Percentiles rank a stretch among this genome's conserved stretches.
Evolutionary conservation across 2,329 filamentous ascomycete species (phyloP).

Genomic region (Aspergillus sojae): DNA sequence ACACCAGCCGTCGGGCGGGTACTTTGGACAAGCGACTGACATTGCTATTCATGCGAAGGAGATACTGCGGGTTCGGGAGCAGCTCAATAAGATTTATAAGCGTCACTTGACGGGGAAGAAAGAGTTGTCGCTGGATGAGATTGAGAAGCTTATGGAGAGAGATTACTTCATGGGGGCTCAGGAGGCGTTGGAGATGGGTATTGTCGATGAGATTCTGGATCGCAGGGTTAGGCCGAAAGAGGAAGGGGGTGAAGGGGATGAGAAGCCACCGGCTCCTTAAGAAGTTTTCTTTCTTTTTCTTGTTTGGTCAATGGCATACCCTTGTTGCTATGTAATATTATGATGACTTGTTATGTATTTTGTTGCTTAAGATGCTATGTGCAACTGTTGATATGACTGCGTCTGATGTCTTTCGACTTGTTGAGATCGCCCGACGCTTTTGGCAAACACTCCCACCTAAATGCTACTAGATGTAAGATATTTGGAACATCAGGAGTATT

Average conservation of each 20-base stretch:
- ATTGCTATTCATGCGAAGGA: slow-evolving; percentile 98
- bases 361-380: background rate
- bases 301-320: slow-evolving; percentile 4
- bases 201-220: slow-evolving; percentile 84
- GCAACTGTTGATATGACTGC: background rate
- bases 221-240: slow-evolving; percentile 37
- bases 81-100: slow-evolving; percentile 89
- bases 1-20: slow-evolving; percentile 85
- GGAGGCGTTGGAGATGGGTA: slow-evolving; percentile 85
- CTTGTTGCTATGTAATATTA: slow-evolving; percentile 15
- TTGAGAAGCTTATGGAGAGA: slow-evolving; percentile 94
- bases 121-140: slow-evolving; percentile 73
- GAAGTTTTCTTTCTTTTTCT: background rate
- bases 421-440: background rate
- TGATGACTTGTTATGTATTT: slow-evolving; percentile 8
- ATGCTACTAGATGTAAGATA: background rate
- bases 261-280: slow-evolving; percentile 26
- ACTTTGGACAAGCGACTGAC: slow-evolving; percentile 69
- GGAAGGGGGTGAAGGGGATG: slow-evolving; percentile 25
- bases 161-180: slow-evolving; percentile 91
- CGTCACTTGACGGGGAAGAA: slow-evolving; percentile 73
- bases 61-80: slow-evolving; percentile 81
- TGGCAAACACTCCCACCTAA: background rate
- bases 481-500: background rate
- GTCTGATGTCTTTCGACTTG: background rate